Conservation (phyloP, 2,329 filamentous ascomycete species). For the Neurospora sp. region DNA sequence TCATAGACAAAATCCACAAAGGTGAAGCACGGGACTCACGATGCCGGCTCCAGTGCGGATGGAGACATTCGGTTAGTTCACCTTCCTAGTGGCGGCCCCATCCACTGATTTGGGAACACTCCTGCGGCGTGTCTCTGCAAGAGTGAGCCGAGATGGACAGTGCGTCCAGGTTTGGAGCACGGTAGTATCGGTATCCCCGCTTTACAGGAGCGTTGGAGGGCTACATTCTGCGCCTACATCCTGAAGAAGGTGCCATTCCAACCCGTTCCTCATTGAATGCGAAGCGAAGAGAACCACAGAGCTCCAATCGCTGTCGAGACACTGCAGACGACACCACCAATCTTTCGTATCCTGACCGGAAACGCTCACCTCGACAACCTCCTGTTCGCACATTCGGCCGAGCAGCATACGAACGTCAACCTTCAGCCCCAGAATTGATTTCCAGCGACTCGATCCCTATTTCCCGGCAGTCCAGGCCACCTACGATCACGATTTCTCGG, state of each 20-base stretch:
- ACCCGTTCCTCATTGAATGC: neutral
- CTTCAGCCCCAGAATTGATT: neutral
- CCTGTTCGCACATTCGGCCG: neutral
- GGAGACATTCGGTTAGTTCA: neutral
- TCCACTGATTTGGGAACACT: neutral
- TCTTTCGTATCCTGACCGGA: neutral
- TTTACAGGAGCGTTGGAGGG: neutral
- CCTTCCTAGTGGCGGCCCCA: neutral
- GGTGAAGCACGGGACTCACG: neutral
- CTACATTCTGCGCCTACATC: neutral
- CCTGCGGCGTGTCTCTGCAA: neutral
- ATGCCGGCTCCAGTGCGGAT: neutral
- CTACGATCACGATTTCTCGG: conserved; percentile 26
- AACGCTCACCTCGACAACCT: neutral
- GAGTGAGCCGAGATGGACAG: neutral
- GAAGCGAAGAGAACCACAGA: neutral
- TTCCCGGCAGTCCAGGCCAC: neutral
- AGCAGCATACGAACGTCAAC: neutral
- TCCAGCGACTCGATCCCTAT: neutral
- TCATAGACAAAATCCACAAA: neutral
- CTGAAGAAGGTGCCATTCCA: neutral
- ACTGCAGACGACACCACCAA: neutral
- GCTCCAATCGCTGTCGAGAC: neutral
- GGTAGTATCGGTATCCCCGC: neutral
- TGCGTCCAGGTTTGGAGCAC: neutral